Evolutionary conservation across 2,329 filamentous ascomycete genomes (phyloP).

Genomic region (Emericellopsis cladophorae): DNA sequence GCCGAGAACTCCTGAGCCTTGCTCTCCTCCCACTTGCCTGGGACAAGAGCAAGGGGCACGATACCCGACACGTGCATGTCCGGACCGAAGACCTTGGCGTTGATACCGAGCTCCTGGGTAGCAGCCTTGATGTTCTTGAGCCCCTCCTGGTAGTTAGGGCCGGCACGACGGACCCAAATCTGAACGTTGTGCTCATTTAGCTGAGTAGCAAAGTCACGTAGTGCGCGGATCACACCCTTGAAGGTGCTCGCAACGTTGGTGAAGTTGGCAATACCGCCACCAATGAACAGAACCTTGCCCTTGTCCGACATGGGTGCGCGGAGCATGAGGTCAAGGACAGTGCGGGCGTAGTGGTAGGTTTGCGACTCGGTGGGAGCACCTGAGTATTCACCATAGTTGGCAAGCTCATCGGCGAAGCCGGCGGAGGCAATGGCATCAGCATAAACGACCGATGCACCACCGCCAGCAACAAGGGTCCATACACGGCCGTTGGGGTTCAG

Average conservation of each 20-base stretch:
- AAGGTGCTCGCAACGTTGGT: slow-evolving; percentile 99
- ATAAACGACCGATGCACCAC: slow-evolving; percentile 98
- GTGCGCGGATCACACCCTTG: slow-evolving; percentile 97
- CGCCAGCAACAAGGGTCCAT: slow-evolving; percentile 97
- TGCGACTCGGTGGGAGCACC: slow-evolving; percentile 97
- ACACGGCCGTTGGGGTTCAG: slow-evolving; percentile 85
- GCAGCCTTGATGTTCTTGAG: slow-evolving; percentile 99
- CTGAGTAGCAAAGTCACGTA: slow-evolving; percentile 75
- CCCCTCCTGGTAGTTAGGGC: slow-evolving; percentile 99
- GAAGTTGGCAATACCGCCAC: slow-evolving; percentile 99
- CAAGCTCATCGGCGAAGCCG: slow-evolving; percentile 89
- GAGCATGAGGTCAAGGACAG: slow-evolving; percentile 94
- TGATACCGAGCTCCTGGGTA: slow-evolving; percentile 79
- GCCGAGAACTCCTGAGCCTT: slow-evolving; percentile 47
- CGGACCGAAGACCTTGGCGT: slow-evolving; percentile 50
- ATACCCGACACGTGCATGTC: slow-evolving; percentile 98
- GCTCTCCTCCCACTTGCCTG: slow-evolving; percentile 50
- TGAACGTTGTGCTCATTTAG: slow-evolving; percentile 94
- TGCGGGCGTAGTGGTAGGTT: slow-evolving; percentile 97
- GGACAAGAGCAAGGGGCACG: slow-evolving; percentile 75
- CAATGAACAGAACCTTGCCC: slow-evolving; percentile 98
- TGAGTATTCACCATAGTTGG: slow-evolving; percentile 99
- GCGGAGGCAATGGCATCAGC: slow-evolving; percentile 95
- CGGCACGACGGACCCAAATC: slow-evolving; percentile 82
- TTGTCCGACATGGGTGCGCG: slow-evolving; percentile 73